Base-by-base conservation (phyloP, 148 eudicot species). In the Selenicereus undatus region DNA sequence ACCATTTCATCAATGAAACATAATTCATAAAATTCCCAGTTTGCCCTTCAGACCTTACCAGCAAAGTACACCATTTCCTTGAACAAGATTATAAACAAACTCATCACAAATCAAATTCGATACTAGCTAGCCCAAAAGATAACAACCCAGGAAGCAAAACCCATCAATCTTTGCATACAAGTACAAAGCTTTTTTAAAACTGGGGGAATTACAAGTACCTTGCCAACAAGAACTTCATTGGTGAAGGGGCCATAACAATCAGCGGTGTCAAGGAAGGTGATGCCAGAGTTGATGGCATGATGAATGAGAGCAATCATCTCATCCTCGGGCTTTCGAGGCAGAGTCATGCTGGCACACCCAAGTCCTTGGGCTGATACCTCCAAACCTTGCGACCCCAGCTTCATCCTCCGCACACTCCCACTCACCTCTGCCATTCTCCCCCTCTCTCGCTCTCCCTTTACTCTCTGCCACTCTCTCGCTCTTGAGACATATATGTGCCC, bases 321-420 rank as follows among this genome's bases (percentile, higher is more conserved):
- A 1, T 80, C 76, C 22, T 79, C 85, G 3, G 87, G 87, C 76
- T 82, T 82, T 2, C 83, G 81, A 11, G 85, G 79, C 65, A 81
- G 81, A 36, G 81, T 76, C 89, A 87, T 84, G 73, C 87, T 83
- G 79, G 80, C 78, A 22, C 89, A 87, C 1, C 89, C 89, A 3
- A 87, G 83, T 1, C 87, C 87, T 76, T 87, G 87, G 0, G 82
- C 84, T 8, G 87, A 87, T n/a, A 87, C 89, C 74, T 80, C 83
- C 1, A 84, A 48, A 20, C 89, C 89, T 69, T 82, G 80, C 21
- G 83, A 54, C 0, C 89, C 89, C 45, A 87, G 27, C 75, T 84
- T 84, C 36, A 87, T 84, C 79, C 71, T 87, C 75, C 26, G 82
- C 50, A 81, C 74, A 22, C 12, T 35, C 11, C 24, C 52, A 71